A percentile compares a stretch with the other conserved stretches of the same genome.
Conservation (phyloP, 176 grass and related monocot species). For the Pontederia crassipes region DNA sequence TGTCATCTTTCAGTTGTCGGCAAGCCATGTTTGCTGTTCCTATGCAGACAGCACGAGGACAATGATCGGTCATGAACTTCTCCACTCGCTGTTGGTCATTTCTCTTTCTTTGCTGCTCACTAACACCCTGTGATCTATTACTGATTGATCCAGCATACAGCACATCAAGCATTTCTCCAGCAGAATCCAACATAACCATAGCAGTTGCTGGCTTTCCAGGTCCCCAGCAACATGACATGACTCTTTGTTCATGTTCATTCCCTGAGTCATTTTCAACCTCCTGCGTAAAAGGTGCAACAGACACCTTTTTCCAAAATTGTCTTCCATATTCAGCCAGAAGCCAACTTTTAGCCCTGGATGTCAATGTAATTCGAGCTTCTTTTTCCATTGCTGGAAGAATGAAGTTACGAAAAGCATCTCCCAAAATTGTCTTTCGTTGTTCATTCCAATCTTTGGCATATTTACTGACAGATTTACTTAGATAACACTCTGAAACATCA, state of each 20-base stretch:
- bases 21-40: conserved; percentile 84
- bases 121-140: conserved; percentile 76
- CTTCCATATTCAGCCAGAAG: conserved; percentile 75
- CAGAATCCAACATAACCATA: conserved; percentile 84
- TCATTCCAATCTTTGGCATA: conserved; percentile 92
- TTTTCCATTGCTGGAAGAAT: conserved; percentile 88
- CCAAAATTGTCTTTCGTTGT: conserved; percentile 90
- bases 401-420: conserved; percentile 71
- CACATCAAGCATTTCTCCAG: conserved; percentile 95
- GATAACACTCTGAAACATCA: conserved; percentile 79
- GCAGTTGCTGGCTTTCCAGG: conserved; percentile 94
- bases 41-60: conserved; percentile 81
- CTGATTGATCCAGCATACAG: conserved; percentile 91
- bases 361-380: conserved; percentile 60
- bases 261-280: conserved; percentile 55
- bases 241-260: conserved; percentile 73
- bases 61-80: conserved; percentile 92
- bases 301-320: conserved; percentile 64
- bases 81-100: conserved; percentile 88
- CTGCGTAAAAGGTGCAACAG: conserved; percentile 77
- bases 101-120: conserved; percentile 78
- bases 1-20: conserved; percentile 96
- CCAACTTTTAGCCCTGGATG: conserved; percentile 61
- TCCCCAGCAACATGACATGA: conserved; percentile 96
- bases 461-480: conserved; percentile 93